These are phyloP conservation scores for Dianthus caryophyllus DNA, from an alignment of 148 eudicot genomes.

Conservation along the genomic window DNA sequence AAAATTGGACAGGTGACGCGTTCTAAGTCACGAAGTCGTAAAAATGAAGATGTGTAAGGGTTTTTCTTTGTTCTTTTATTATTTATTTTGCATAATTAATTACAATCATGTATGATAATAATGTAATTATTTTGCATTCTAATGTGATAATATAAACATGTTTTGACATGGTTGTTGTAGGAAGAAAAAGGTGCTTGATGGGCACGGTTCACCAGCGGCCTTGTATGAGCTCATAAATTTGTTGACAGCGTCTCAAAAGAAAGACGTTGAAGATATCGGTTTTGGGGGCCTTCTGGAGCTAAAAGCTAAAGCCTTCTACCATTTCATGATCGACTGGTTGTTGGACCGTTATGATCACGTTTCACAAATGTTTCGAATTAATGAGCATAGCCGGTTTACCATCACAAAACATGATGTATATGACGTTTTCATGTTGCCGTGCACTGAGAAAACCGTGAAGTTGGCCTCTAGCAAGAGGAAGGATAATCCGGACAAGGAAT, in stretches of 20 bases:
- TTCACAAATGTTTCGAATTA: not conserved
- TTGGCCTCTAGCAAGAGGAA: not conserved
- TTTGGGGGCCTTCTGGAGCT: not conserved
- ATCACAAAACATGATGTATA: not conserved
- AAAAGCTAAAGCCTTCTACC: not conserved
- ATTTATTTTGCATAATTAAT: not conserved
- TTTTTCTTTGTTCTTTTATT: not conserved
- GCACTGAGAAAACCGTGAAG: not conserved
- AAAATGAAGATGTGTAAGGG: not conserved
- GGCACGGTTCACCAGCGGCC: not conserved
- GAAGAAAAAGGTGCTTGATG: not conserved
- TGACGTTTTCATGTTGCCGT: not conserved
- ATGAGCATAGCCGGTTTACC: not conserved
- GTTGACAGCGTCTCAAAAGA: not conserved
- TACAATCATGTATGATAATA: not conserved
- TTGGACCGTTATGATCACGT: not conserved
- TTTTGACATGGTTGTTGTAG: not conserved
- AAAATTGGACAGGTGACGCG: not conserved
- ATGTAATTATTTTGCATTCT: not conserved
- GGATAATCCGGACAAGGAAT: not conserved
- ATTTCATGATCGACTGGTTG: not conserved
- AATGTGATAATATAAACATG: not conserved
- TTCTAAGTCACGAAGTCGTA: not conserved
- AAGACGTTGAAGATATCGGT: no score
- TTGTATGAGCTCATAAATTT: not conserved